These are phyloP conservation scores for Parietichytrium sp. DNA, from an alignment of 108 stramenopile genomes.

Conservation along the genomic window DNA sequence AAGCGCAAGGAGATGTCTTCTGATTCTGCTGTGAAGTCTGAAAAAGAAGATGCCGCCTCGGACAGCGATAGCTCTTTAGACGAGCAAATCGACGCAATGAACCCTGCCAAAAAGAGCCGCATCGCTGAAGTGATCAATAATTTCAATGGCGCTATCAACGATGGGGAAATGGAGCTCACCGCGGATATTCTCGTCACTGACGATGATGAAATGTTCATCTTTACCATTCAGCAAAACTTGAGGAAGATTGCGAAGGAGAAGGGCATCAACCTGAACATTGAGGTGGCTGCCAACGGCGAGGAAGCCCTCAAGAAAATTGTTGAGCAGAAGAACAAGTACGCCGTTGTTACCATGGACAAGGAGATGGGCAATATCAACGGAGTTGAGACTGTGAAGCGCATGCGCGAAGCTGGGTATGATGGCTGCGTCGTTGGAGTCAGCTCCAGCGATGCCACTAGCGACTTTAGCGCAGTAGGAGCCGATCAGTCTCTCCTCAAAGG, in stretches of 20 bases:
- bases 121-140: no score
- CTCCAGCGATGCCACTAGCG: not conserved
- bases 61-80: not conserved
- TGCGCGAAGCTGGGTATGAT: constrained; percentile 24
- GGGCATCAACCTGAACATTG: constrained; percentile 17
- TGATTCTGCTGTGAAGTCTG: not conserved
- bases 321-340: constrained; percentile 8
- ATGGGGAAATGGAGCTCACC: constrained; percentile 14
- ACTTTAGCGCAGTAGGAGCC: not conserved
- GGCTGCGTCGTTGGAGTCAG: constrained; percentile 28
- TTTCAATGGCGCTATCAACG: no score
- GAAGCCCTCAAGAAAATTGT: constrained; percentile 14
- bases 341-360: constrained; percentile 38
- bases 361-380: not conserved
- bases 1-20: not conserved
- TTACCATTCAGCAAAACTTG: not conserved
- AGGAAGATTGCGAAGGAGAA: constrained; percentile 25
- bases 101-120: constrained; percentile 2
- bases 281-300: constrained; percentile 24
- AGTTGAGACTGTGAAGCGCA: constrained; percentile 16
- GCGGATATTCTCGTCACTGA: constrained; percentile 33
- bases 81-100: no score
- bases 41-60: not conserved
- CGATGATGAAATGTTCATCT: constrained; percentile 24
- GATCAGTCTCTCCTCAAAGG: not conserved